Percentiles rank a stretch among this genome's conserved stretches.
phyloP scores from a whole-genome alignment of 768 basidiomycete species.

The Psilocybe cubensis region DNA sequence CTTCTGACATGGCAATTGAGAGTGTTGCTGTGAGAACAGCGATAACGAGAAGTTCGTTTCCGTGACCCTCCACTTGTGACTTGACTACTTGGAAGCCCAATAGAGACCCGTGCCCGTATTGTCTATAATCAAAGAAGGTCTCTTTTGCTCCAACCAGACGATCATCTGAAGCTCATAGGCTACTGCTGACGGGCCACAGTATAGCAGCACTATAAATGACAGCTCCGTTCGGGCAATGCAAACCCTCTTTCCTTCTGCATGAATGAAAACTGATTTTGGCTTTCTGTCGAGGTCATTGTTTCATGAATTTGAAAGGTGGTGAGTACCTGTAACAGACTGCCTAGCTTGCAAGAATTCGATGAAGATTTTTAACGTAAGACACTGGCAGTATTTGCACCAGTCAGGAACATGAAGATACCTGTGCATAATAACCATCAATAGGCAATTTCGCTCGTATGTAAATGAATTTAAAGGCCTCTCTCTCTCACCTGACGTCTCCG shows the following conservation, averaged over 20 bases:
- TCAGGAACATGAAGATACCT: neutral
- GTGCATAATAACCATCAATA: neutral
- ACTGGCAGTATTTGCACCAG: neutral
- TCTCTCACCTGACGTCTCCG: conserved; percentile 15
- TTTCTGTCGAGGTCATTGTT: neutral
- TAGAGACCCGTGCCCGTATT: conserved; percentile 11
- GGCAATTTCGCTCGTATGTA: neutral
- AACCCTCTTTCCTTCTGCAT: neutral
- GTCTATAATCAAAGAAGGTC: conserved; percentile 7
- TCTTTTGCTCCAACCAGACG: conserved; percentile 8
- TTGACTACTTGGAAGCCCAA: conserved; percentile 1
- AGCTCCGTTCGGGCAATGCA: neutral
- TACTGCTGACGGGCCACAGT: neutral
- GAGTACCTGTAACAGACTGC: neutral
- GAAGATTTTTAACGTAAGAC: neutral
- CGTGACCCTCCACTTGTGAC: conserved; percentile 8
- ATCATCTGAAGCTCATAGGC: conserved; percentile 11
- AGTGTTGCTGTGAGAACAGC: neutral
- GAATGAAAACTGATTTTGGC: neutral
- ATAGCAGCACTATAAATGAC: neutral
- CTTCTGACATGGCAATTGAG: neutral
- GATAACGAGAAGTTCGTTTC: neutral
- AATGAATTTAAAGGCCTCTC: neutral
- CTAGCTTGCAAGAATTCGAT: neutral
- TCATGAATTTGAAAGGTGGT: neutral